Evolutionary conservation across 2,329 filamentous ascomycete genomes (phyloP).

Genomic region (Xylaria polymorpha): DNA sequence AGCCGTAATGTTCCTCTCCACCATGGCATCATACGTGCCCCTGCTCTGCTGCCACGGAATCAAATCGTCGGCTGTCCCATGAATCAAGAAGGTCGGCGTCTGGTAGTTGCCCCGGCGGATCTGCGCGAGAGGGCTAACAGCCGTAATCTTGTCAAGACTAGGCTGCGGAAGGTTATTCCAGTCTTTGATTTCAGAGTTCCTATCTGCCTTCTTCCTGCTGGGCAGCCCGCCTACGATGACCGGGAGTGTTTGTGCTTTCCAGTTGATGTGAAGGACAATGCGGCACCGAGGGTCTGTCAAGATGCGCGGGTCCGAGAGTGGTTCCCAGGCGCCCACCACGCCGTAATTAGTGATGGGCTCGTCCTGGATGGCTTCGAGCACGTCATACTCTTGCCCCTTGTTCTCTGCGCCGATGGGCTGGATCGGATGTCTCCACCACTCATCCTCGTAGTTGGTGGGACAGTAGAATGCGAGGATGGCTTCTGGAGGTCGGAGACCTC

Average conservation of each 20-base stretch:
- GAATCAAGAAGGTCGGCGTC: constrained; percentile 49
- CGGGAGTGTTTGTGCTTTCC: constrained; percentile 45
- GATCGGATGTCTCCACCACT: constrained; percentile 36
- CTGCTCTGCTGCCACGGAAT: constrained; percentile 45
- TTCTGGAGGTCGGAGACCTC: constrained; percentile 29
- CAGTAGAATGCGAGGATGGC: constrained; percentile 31
- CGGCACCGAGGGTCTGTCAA: constrained; percentile 44
- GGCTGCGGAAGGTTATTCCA: constrained; percentile 38
- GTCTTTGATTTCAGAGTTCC: constrained; percentile 12
- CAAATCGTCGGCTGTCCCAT: constrained; percentile 47
- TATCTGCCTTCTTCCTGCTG: constrained; percentile 26
- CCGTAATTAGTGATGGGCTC: constrained; percentile 43
- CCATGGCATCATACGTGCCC: constrained; percentile 39
- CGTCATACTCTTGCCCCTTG: constrained; percentile 43
- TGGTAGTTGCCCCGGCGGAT: constrained; percentile 42
- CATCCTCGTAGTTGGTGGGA: constrained; percentile 33
- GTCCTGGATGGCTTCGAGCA: constrained; percentile 46
- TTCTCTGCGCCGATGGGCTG: constrained; percentile 36
- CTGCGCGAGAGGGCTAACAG: constrained; percentile 45
- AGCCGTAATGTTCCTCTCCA: constrained; percentile 26
- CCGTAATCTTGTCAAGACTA: constrained; percentile 29
- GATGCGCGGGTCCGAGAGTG: constrained; percentile 35
- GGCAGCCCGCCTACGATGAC: constrained; percentile 46
- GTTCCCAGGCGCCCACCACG: constrained; percentile 33
- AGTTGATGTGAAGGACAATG: constrained; percentile 50